A percentile compares a stretch with the other conserved stretches of the same genome.
phyloP scores from a whole-genome alignment of 2,329 filamentous ascomycete genomes.

The Apiospora kogelbergensis region DNA sequence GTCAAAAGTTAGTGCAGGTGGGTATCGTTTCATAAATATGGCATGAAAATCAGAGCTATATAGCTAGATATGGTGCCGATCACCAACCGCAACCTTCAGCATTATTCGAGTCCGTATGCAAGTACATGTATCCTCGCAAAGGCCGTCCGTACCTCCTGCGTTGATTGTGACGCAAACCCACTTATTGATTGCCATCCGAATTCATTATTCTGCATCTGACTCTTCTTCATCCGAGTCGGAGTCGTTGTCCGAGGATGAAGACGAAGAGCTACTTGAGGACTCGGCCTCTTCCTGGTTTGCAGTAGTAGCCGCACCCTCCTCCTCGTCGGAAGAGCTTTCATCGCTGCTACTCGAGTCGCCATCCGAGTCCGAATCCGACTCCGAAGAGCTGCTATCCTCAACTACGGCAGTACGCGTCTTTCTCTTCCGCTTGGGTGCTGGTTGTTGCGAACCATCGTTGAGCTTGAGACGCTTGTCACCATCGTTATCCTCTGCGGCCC shows the following conservation, averaged over 20 bases:
- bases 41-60: neutral
- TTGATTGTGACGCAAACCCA: neutral
- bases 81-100: neutral
- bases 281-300: neutral
- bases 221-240: slow-evolving; percentile 2
- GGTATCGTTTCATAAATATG: neutral
- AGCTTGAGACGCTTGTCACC: slow-evolving; percentile 41
- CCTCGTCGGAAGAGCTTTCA: slow-evolving; percentile 32
- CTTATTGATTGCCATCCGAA: neutral
- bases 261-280: slow-evolving; percentile 8
- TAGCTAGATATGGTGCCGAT: neutral
- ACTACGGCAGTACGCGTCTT: slow-evolving; percentile 51
- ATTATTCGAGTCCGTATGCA: neutral
- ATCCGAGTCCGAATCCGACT: slow-evolving; percentile 35
- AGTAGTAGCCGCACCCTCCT: slow-evolving; percentile 20
- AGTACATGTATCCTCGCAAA: neutral
- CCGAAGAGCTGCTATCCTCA: slow-evolving; percentile 40
- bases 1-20: neutral
- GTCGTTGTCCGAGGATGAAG: neutral
- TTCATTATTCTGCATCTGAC: neutral
- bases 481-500: slow-evolving; percentile 20
- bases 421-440: slow-evolving; percentile 46
- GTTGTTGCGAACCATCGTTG: slow-evolving; percentile 43
- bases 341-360: slow-evolving; percentile 21
- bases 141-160: neutral